Base-by-base conservation (phyloP, 768 basidiomycete genomes). In the Tricholoma flavovirens region DNA sequence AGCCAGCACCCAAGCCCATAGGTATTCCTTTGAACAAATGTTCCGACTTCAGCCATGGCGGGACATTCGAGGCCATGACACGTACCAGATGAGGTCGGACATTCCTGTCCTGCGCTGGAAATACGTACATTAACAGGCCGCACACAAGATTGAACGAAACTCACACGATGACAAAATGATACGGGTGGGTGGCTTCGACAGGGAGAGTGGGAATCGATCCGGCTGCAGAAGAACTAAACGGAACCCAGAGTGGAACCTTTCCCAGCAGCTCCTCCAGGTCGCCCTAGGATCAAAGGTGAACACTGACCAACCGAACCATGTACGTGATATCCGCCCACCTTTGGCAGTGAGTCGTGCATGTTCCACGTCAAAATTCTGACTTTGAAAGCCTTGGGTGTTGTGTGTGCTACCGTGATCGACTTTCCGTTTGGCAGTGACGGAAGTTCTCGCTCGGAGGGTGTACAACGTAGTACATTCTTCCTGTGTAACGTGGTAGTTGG, bases 331-430 rank as follows among this genome's bases (percentile, higher is more conserved):
- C 15, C 15, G 58, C 65, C 14, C 26, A 83, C 88, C 79, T 88
- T 90, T 29, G 89, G 89, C 5, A 90, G 64, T 0, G 85, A 85
- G 59, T 90, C 88, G 59, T 91, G 86, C 89, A 92, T 92, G 60
- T 91, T 92, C 89, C 89, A 92, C 35, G 86, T 87, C 32, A 90
- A 51, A 48, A 90, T 81, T 42, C 83, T 73, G 36, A 89, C 71
- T 64, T 90, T 91, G 45, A 90, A 72, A 33, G 51, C 52, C 33
- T 57, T 65, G 10, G 35, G 51, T 12, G 24, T 22, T 4, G n/a
- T 29, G 2, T 29, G 40, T 4, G 21, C 24, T 5, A 26, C 17
- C 8, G n/a, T n/a, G n/a, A n/a, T n/a, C n/a, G 50, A 22, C 14
- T 54, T 59, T 15, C 45, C 26, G 1, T 15, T 53, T 22, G 57